phyloP scores from a whole-genome alignment of 345 rosid genomes.

The Crucihimalaya himalaica region DNA sequence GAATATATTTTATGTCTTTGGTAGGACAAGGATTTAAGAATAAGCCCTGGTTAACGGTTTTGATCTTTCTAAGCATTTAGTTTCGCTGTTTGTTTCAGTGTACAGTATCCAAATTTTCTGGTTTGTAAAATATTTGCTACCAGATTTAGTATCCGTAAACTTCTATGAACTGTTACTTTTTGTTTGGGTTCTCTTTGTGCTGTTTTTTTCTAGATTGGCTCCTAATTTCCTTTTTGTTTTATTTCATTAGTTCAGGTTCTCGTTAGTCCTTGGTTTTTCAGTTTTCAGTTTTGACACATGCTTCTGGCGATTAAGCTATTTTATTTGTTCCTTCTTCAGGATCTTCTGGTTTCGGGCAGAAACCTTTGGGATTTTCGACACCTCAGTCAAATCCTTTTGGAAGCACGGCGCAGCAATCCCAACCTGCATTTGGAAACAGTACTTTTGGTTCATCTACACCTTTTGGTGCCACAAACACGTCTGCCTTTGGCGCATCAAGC shows the following conservation, averaged over 20 bases:
- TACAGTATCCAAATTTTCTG: not conserved
- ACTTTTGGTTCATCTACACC: slow-evolving; percentile 73
- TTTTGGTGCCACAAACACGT: slow-evolving; percentile 62
- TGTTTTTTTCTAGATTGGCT: not conserved
- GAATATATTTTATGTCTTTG: slow-evolving; percentile 2
- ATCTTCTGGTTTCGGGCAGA: slow-evolving; percentile 77
- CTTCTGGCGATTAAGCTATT: not conserved
- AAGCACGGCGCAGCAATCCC: slow-evolving; percentile 54
- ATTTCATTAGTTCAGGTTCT: slow-evolving; percentile 9
- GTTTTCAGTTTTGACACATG: not conserved
- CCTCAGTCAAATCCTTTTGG: slow-evolving; percentile 8
- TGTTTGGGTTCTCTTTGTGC: not conserved
- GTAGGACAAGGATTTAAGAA: not conserved
- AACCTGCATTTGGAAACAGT: slow-evolving; percentile 73
- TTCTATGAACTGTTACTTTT: not conserved
- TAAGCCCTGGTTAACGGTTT: slow-evolving; percentile 13
- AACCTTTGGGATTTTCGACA: slow-evolving; percentile 82
- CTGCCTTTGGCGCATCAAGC: slow-evolving; percentile 40
- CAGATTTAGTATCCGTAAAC: not conserved
- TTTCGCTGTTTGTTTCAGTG: not conserved
- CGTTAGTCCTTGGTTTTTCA: not conserved
- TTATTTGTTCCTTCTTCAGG: slow-evolving; percentile 46
- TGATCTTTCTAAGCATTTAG: not conserved
- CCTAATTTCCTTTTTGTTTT: slow-evolving; percentile 4
- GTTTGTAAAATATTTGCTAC: not conserved